Evolutionary conservation across 345 rosid genomes (phyloP), one percentile per base, ranked within the genome.

Genomic region (Moricandia moricandioides): DNA sequence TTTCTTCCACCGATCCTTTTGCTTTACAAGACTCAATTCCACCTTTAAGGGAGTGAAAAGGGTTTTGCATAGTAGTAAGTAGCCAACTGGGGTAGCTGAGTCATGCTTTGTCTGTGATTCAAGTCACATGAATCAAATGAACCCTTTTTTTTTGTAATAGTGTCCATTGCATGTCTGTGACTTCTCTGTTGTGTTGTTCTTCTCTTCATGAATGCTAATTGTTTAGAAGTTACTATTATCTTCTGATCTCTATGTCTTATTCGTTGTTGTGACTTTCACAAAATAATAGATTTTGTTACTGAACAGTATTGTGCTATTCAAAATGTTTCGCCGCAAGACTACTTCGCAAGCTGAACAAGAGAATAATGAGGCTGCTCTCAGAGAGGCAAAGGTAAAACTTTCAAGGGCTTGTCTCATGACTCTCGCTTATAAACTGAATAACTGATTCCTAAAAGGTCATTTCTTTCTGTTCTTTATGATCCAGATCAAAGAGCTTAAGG

Each of bases 301-400:
- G n/a, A 70, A 73, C 27, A 62, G n/a, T 71, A 61, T 61, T 43
- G 62, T 39, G 76, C 13, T 54, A 30, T 74, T 82, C 67, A 72
- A 65, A 21, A 91, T 93, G 97, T 89, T 91, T 86, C 89, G 91
- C 39, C 84, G 85, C 57, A 47, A 84, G 89, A 73, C 68, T 76
- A 64, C 64, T 80, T 59, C 89, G 12, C 84, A 83, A 64, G 83
- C 77, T 7, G 82, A 83, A 33, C 86, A 78, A 77, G 90, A 86
- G 81, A 73, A 79, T 27, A 60, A 66, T 0, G 94, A 85, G 5
- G 31, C 66, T 0, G 59, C 71, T 81, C 82, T 49, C 29, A 81
- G 75, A 8, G 95, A 88, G 34, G 58, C 89, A 34, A 89, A 93
- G 92, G 97, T 93, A 80, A 78, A 6, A 12, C 30, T 47, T 74